These are phyloP conservation scores for Nicotiana benthamiana DNA, from an alignment of 257 asterid species.

Conservation along the genomic window DNA sequence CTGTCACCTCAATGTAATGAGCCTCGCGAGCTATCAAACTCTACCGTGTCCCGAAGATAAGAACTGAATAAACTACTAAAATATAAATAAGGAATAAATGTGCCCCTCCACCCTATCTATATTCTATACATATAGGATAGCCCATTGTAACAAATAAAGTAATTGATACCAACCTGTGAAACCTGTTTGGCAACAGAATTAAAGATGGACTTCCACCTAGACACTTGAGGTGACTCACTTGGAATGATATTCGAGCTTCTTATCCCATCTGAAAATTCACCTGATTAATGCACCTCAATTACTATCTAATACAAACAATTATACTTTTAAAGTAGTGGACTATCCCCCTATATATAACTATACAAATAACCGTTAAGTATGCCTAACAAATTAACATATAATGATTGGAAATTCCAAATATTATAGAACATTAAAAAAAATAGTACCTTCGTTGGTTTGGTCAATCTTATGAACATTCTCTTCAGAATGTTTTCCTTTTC, in stretches of 20 bases:
- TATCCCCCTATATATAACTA: neutral
- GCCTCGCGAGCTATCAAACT: conserved; percentile 8
- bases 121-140: neutral
- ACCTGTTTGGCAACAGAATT: conserved; percentile 17
- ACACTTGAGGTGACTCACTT: conserved; percentile 45
- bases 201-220: conserved; percentile 50
- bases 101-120: neutral
- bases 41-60: neutral
- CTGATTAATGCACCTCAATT: neutral
- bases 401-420: neutral
- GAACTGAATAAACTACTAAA: no score
- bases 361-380: neutral
- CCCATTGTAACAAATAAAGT: neutral
- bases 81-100: neutral
- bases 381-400: neutral
- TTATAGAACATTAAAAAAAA: neutral
- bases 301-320: neutral
- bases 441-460: conserved; percentile 39
- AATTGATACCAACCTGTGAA: conserved; percentile 5
- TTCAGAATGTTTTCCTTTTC: conserved; percentile 47
- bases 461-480: conserved; percentile 30
- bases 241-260: conserved; percentile 38
- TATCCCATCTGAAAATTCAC: conserved; percentile 47
- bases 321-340: conserved; percentile 15
- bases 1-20: neutral